Evolutionary conservation across 768 basidiomycete genomes (phyloP), one percentile per base, ranked within the genome.

Genomic region (Boletales sp.): DNA sequence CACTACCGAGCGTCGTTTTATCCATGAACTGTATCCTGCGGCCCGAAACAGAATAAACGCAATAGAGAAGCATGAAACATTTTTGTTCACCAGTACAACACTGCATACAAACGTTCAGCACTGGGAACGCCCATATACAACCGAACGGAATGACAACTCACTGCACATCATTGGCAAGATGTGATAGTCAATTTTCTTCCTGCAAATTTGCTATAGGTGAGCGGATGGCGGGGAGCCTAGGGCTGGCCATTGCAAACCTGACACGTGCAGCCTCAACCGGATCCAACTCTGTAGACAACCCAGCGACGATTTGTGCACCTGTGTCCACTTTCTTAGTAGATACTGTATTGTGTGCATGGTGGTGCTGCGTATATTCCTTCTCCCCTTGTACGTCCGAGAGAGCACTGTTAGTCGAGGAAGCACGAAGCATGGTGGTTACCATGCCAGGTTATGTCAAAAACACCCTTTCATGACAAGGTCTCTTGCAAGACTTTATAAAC

Each of bases 21-120:
- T 87, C 86, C 82, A 87, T 86, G 52, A 82, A 87, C 60, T 87
- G 85, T 17, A 88, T 75, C 78, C 85, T 82, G 51, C n/a, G 8
- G 32, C 21, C 13, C 40, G 42, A 15, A 21, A 12, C 14, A 34
- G 32, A 35, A 38, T 43, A 9, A 41, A 5, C 12, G 17, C 10
- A 15, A 31, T 9, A 3, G 3, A 14, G 17, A 12, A 21, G 8
- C 18, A 3, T 1, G 12, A 5, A 47, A 18, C 11, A 11, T 13
- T 8, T 11, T 24, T 13, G 11, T 41, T 31, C 57, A 83, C 80
- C 74, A 81, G 55, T 81, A 84, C 30, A 83, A 73, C 24, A 71
- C 83, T 83, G 45, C 5, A 48, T 41, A 9, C 15, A 34, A 8
- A 13, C 11, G 1, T 15, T 24, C 9, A 7, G 39, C 43, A 29